Conservation (phyloP, 2,329 filamentous ascomycete genomes). For the Pseudocercospora musae region DNA sequence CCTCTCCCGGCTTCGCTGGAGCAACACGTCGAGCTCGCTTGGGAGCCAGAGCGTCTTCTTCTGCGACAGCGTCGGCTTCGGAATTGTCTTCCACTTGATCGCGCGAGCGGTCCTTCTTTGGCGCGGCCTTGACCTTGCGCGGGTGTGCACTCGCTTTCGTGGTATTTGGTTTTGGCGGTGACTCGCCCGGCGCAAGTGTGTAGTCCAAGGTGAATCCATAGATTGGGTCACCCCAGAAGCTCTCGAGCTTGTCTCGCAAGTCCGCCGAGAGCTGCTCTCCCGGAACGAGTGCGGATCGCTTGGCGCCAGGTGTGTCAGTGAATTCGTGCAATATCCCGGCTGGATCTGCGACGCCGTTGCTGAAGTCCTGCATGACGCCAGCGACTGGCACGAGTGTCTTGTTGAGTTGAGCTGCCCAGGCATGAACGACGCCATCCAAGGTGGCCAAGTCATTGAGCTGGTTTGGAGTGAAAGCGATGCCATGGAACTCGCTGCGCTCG, state of each 20-base stretch:
- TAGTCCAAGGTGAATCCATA: background rate
- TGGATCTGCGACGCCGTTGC: background rate
- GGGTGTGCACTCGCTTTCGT: background rate
- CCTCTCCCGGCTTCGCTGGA: background rate
- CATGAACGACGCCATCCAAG: background rate
- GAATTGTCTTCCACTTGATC: background rate
- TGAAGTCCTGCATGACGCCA: background rate
- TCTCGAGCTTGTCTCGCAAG: background rate
- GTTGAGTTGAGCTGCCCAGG: background rate
- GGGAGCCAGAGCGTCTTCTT: background rate
- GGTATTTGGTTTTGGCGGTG: background rate
- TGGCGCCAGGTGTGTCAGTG: background rate
- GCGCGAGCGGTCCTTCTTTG: background rate
- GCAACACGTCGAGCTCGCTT: background rate
- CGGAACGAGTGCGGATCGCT: background rate
- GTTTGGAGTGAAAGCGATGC: background rate
- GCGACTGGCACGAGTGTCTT: background rate
- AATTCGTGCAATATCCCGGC: background rate
- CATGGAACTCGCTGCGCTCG: background rate
- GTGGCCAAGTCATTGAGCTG: background rate
- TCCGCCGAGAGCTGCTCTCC: background rate
- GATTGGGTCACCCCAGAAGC: background rate
- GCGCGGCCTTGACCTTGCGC: too few relatives aligned
- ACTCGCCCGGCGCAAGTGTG: background rate
- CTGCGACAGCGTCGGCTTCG: background rate